Percentiles rank a stretch among this genome's conserved stretches.
These are phyloP conservation scores for Endogone sp. DNA, from an alignment of 192 early-diverging fungal genomes.

Conservation along the genomic window DNA sequence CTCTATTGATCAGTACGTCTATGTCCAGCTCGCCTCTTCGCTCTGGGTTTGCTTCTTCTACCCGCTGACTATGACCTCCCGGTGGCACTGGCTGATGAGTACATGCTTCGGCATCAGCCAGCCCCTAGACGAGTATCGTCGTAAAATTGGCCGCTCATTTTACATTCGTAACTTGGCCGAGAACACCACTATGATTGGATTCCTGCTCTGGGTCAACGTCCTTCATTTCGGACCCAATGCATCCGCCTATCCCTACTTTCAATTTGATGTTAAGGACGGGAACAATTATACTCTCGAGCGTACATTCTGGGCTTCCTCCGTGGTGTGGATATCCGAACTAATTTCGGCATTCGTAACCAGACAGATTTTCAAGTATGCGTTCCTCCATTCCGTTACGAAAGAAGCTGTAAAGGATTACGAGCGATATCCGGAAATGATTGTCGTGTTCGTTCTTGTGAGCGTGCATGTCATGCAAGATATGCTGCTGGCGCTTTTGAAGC, in stretches of 20 bases:
- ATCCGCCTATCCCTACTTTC: constrained; percentile 64
- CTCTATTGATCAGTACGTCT: constrained; percentile 59
- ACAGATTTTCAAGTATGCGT: constrained; percentile 49
- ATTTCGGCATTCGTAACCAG: constrained; percentile 58
- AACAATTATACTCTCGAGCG: constrained; percentile 43
- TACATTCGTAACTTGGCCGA: constrained; percentile 73
- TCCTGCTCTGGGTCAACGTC: constrained; percentile 64
- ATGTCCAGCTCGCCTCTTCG: constrained; percentile 63
- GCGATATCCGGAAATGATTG: constrained; percentile 62
- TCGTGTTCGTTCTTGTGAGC: constrained; percentile 63
- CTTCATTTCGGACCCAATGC: constrained; percentile 70
- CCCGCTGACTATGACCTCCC: constrained; percentile 63
- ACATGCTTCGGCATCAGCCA: constrained; percentile 53
- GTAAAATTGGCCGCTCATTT: constrained; percentile 64
- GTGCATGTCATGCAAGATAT: constrained; percentile 74
- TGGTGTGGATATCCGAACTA: constrained; percentile 67
- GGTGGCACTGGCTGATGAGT: constrained; percentile 45
- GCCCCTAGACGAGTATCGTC: constrained; percentile 62
- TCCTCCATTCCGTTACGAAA: constrained; percentile 54
- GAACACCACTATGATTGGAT: constrained; percentile 75
- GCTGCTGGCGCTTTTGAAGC: constrained; percentile 55
- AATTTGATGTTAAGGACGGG: constrained; percentile 51
- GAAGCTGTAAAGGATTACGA: constrained; percentile 66
- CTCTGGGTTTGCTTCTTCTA: constrained; percentile 76
- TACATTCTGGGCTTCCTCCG: constrained; percentile 56